A percentile compares a stretch with the other conserved stretches of the same genome.
Evolutionary conservation across 2,329 filamentous ascomycete species (phyloP).

Genomic region (Zymoseptoria ardabiliae): DNA sequence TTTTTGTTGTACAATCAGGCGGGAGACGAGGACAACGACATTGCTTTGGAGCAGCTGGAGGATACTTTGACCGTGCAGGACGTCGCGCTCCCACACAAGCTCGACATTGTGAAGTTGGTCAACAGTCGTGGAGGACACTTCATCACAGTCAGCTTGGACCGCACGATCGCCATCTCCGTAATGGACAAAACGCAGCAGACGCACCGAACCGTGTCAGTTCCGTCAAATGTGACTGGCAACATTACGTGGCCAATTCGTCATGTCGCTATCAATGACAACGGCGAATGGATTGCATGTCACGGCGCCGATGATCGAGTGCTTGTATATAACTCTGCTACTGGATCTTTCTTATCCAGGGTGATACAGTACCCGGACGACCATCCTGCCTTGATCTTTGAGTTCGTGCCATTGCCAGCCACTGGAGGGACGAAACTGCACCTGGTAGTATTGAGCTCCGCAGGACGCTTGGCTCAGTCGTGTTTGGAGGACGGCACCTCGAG

Average conservation of each 20-base stretch:
- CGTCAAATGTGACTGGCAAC: conserved; percentile 13
- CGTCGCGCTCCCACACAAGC: conserved; percentile 54
- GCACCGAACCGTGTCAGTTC: conserved; percentile 14
- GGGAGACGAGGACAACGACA: conserved; percentile 35
- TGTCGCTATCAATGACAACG: conserved; percentile 57
- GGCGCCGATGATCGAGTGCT: conserved; percentile 51
- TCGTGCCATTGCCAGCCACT: conserved; percentile 38
- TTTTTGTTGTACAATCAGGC: conserved; percentile 63
- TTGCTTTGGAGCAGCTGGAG: conserved; percentile 42
- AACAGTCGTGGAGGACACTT: conserved; percentile 58
- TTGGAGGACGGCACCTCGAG: conserved; percentile 35
- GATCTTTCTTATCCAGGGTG: conserved; percentile 50
- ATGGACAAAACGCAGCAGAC: conserved; percentile 16
- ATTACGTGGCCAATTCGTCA: conserved; percentile 39
- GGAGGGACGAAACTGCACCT: conserved; percentile 37
- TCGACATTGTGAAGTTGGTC: conserved; percentile 62
- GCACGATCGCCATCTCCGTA: conserved; percentile 44
- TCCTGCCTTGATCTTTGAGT: conserved; percentile 57
- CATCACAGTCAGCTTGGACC: conserved; percentile 63
- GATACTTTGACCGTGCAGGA: conserved; percentile 54
- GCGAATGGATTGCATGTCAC: conserved; percentile 60
- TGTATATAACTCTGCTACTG: conserved; percentile 56
- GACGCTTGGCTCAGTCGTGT: conserved; percentile 53
- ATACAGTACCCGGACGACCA: conserved; percentile 51
- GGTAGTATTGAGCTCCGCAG: conserved; percentile 57